Base-by-base conservation (phyloP, 2,329 filamentous ascomycete genomes). In the Colletotrichum horii region DNA sequence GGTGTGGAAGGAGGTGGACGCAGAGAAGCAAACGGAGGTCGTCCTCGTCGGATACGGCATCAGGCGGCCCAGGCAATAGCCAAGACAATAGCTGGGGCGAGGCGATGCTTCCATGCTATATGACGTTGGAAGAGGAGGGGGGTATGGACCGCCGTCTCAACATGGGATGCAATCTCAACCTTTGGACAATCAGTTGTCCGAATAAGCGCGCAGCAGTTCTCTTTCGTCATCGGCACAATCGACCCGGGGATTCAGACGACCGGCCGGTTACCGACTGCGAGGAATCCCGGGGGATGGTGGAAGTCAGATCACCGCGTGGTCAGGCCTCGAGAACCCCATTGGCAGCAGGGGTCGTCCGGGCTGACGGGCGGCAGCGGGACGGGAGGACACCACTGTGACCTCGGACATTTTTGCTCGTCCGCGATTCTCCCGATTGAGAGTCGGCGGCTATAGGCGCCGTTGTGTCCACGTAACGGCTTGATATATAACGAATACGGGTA, bases 1-100 rank as follows among this genome's bases (percentile, higher is more conserved):
- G 78, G 81, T 78, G 30, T 89, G 85, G 83, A 72, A 77, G 8
- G 81, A 84, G 65, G 68, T 74, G 14, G 81, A 85, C 32, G 58
- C 60, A 38, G 38, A 43, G 11, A 60, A 32, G 6, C 52, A 38
- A 7, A 56, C 60, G 26, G 62, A 61, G 48, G 26, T 48, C 28
- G 43, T 28, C 22, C 70, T 76, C 26, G 11, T 76, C 7, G 74
- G 70, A 12, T 55, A 74, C n/a, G 32, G 70, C 19, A 65, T 76
- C 22, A 28, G 34, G n/a, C 68, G 43, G 12, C 60, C 67, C 15
- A 71, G 56, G 16, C 32, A 70, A 9, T 32, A 73, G 55, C 7
- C 56, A 48, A 16, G 24, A 19, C 43, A 3, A 52, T 14, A 52
- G n/a, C 6, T n/a, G 43, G 43, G n/a, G 43, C 43, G n/a, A 52